Percentiles rank a stretch among this genome's conserved stretches.
Conservation (phyloP, 257 asterid species). For the Solanum clarkiae region DNA sequence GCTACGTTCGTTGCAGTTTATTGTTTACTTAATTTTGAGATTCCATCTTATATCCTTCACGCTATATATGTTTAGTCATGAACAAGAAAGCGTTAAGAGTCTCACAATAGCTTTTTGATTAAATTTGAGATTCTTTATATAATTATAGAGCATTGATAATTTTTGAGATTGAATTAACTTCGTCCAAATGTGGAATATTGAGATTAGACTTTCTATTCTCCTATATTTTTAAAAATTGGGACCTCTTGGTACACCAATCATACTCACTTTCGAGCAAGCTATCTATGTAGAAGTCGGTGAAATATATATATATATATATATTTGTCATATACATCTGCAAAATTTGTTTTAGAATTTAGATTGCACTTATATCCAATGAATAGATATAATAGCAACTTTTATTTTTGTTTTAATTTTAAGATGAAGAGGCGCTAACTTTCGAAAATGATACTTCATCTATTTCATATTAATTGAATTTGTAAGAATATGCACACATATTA, state of each 20-base stretch:
- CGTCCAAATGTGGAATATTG: neutral
- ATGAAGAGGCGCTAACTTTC: neutral
- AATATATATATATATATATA: neutral
- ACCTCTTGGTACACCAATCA: neutral
- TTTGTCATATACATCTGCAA: no score
- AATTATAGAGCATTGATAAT: rapidly evolving
- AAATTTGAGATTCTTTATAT: neutral
- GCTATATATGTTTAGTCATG: no score
- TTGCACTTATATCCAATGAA: neutral
- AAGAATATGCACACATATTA: no score
- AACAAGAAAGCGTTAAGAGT: neutral
- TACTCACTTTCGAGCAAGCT: neutral
- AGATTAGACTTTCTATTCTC: neutral
- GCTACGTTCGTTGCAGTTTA: neutral
- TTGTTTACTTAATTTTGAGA: neutral
- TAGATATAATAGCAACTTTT: neutral
- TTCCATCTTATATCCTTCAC: no score
- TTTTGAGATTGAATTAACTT: neutral
- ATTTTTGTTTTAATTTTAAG: neutral
- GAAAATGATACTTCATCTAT: neutral
- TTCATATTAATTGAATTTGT: no score
- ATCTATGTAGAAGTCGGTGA: neutral
- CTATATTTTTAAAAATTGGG: neutral
- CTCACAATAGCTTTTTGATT: neutral
- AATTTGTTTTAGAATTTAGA: neutral